These are phyloP conservation scores for Penicillium tannophilum DNA, from an alignment of 495 filamentous ascomycete species.

Conservation along the genomic window DNA sequence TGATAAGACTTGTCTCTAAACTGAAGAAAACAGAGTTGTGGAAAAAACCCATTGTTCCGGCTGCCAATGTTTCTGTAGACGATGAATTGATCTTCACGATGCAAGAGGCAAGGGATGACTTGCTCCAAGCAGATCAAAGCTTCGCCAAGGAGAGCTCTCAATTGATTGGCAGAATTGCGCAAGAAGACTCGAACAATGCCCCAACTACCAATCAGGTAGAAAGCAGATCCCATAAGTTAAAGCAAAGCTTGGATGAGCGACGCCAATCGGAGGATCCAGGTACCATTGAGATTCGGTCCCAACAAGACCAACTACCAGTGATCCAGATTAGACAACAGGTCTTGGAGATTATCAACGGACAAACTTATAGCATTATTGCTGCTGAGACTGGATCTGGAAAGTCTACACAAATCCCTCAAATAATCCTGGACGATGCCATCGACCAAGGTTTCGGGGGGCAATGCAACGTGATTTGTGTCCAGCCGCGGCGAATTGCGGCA, in stretches of 20 bases:
- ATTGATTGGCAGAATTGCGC: not conserved
- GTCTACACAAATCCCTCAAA: conserved; percentile 64
- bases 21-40: not conserved
- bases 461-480: conserved; percentile 51
- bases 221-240: conserved; percentile 4
- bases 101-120: not conserved
- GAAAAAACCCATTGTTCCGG: not conserved
- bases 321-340: conserved; percentile 45
- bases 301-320: conserved; percentile 46
- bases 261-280: conserved; percentile 8
- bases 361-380: conserved; percentile 55
- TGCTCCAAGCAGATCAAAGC: not conserved
- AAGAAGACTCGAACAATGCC: not conserved
- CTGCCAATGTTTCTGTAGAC: not conserved
- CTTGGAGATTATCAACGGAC: conserved; percentile 49
- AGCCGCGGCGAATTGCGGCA: conserved; percentile 60
- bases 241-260: conserved; percentile 4
- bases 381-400: conserved; percentile 63
- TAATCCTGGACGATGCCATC: conserved; percentile 57
- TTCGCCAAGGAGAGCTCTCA: not conserved
- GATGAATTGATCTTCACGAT: not conserved
- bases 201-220: not conserved
- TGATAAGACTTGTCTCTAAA: not conserved
- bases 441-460: conserved; percentile 11
- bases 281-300: conserved; percentile 8